Percentiles rank a stretch among this genome's conserved stretches.
Conservation (phyloP, 805 yeast species). For the Yarrowia hollandica region DNA sequence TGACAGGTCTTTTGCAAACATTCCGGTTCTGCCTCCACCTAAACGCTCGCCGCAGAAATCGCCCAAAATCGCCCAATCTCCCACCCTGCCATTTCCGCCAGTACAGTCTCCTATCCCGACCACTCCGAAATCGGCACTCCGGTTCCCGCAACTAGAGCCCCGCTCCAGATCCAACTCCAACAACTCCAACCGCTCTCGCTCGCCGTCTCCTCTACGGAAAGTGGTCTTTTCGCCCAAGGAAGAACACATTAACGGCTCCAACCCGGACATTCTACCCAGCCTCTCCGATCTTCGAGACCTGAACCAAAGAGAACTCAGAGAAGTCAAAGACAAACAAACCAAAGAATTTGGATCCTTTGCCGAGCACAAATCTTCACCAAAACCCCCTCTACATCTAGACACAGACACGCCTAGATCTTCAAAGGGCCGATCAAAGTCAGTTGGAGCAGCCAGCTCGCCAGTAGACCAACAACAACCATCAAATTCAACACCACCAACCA, state of each 20-base stretch:
- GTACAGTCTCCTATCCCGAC: conserved; percentile 2
- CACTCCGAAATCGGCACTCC: conserved; percentile 15
- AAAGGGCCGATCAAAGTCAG: neutral
- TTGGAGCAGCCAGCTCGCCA: neutral
- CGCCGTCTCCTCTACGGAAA: conserved; percentile 14
- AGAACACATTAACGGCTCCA: neutral
- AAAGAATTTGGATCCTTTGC: neutral
- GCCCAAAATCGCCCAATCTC: neutral
- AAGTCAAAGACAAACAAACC: neutral
- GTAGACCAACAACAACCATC: neutral
- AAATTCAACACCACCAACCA: neutral
- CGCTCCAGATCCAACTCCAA: conserved; percentile 14
- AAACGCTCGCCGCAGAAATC: neutral
- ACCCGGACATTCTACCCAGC: neutral
- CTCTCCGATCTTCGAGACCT: neutral
- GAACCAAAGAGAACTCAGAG: neutral
- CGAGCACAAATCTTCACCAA: neutral
- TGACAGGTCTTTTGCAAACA: conserved; percentile 14
- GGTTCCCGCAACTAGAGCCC: conserved; percentile 18
- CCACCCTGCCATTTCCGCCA: neutral
- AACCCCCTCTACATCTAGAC: neutral
- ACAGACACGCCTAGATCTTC: neutral
- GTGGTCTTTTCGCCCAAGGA: conserved; percentile 17
- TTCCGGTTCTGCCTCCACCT: conserved; percentile 12
- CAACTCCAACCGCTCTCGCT: conserved; percentile 6